Evolutionary conservation across 345 rosid species (phyloP), one percentile per base, ranked within the genome.

Genomic region (Lagerstroemia speciosa): DNA sequence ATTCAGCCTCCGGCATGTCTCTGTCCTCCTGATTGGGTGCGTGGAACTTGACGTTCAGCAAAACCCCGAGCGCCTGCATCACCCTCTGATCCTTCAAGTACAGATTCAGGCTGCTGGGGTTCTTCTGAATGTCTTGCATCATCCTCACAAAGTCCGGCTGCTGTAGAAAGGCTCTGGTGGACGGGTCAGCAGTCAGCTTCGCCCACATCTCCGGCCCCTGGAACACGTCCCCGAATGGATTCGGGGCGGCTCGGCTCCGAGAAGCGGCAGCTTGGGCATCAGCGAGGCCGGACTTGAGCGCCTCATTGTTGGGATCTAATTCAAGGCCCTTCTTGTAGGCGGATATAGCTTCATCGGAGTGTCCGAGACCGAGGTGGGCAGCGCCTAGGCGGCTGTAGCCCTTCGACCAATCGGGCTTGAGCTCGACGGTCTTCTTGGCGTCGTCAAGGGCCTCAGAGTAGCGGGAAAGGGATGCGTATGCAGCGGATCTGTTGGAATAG

Each of bases 191-290:
- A 33, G 93, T 86, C 73, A 91, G 71, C 75, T 91, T 94, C 37
- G 97, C 77, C 99, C 99, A 94, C 96, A 91, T 94, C 85, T 91
- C 98, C n/a, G 96, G 90, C 2, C 97, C 99, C 2, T 85, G 72
- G 61, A 94, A 91, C 29, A 83, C 88, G 34, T 90, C 94, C 0
- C 87, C 93, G 29, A 89, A 91, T 30, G 90, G 97, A 70, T 76
- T 85, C 6, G 87, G 73, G n/a, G 80, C 80, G 7, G 78, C 71
- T 29, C 90, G 84, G 29, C 88, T 74, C 83, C 86, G 71, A 11
- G 85, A 68, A 10, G 80, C 71, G 2, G 87, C 85, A 11, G 89
- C 76, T 63, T 89, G 75, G 29, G 95, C 92, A 63, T 90, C 95
- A 0, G 91, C 80, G 60, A 88, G 68, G 15, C 93, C 97, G 0